Conservation (phyloP, 768 basidiomycete species). For the Boletus pseudo-olivaceus region DNA sequence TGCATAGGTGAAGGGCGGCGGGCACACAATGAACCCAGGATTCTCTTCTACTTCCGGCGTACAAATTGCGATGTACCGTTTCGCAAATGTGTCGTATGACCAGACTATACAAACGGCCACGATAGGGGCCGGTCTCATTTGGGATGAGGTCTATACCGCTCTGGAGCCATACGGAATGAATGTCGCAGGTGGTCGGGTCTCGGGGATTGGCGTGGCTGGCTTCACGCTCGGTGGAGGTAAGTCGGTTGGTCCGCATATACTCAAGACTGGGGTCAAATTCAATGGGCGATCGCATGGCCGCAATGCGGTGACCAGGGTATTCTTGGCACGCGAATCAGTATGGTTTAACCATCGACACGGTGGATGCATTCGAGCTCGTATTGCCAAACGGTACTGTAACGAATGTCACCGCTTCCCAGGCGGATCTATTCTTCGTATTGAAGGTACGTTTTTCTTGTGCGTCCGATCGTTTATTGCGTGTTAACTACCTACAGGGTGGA, state of each 20-base stretch:
- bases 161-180: conserved; percentile 47
- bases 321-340: conserved; percentile 63
- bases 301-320: conserved; percentile 42
- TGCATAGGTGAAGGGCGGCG: conserved; percentile 58
- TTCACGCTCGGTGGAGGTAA: conserved; percentile 57
- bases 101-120: conserved; percentile 36
- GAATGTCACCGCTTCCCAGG: conserved; percentile 31
- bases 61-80: conserved; percentile 52
- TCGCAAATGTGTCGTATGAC: conserved; percentile 45
- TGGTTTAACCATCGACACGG: conserved; percentile 54
- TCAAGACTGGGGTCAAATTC: neutral
- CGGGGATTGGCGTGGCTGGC: conserved; percentile 58
- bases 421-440: conserved; percentile 44
- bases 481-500: conserved; percentile 45
- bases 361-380: conserved; percentile 56
- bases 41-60: conserved; percentile 62
- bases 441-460: conserved; percentile 32
- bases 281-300: conserved; percentile 5
- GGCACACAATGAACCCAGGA: conserved; percentile 51
- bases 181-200: conserved; percentile 57
- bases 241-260: conserved; percentile 1
- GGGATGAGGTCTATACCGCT: conserved; percentile 64
- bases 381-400: conserved; percentile 49
- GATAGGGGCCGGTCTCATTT: conserved; percentile 45
- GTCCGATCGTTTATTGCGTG: neutral